phyloP scores from a whole-genome alignment of 1,139 yeast species.

The Lizanozyma gosingica region DNA sequence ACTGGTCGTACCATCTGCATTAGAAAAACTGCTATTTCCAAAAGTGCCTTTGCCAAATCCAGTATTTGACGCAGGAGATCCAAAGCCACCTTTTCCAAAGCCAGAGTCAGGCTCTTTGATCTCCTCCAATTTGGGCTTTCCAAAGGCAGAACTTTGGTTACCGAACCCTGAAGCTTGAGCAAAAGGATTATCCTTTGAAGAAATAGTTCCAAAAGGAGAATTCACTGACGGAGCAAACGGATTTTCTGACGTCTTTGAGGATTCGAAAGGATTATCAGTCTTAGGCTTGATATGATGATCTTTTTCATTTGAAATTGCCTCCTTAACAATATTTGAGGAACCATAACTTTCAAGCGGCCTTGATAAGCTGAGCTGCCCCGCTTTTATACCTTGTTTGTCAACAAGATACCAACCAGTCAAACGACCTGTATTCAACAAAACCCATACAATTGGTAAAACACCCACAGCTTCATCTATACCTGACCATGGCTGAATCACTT shows the following conservation, averaged over 20 bases:
- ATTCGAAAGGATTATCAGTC: not conserved
- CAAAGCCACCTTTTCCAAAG: not conserved
- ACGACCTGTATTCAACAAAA: conserved; percentile 54
- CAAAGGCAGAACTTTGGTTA: not conserved
- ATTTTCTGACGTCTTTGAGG: not conserved
- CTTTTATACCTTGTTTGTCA: conserved; percentile 38
- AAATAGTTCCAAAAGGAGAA: not conserved
- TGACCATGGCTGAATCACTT: conserved; percentile 44
- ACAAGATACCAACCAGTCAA: conserved; percentile 60
- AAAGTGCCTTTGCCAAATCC: not conserved
- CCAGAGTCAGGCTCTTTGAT: not conserved
- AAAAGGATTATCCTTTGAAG: not conserved
- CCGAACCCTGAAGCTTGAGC: not conserved
- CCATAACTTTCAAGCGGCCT: not conserved
- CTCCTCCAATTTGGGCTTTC: too few species aligned
- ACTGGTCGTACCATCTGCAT: not conserved
- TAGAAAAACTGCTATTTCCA: not conserved
- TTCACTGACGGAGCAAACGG: not conserved
- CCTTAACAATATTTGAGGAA: not conserved
- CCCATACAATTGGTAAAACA: conserved; percentile 55
- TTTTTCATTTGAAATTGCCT: not conserved
- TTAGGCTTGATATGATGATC: not conserved
- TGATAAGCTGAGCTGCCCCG: conserved; percentile 9
- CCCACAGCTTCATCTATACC: conserved; percentile 46
- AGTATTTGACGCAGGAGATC: not conserved